Evolutionary conservation across 768 basidiomycete species (phyloP), one percentile per base, ranked within the genome.

Genomic region (Lenzites betulinus): DNA sequence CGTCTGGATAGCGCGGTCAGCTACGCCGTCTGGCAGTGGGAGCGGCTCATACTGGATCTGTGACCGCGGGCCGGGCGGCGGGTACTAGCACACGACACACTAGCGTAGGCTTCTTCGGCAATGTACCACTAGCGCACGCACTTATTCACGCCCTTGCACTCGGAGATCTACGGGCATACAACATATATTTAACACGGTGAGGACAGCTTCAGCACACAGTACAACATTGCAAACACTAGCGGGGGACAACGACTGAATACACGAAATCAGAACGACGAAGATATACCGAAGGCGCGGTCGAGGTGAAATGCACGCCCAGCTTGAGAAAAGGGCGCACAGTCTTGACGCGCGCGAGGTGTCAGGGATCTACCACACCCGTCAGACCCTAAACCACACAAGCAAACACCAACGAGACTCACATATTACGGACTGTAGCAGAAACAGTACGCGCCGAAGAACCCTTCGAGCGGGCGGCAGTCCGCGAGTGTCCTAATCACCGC

Each of bases 21-120:
- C 72, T 96, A 88, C 68, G 81, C 92, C 11, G 89, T 89, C n/a
- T 97, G 95, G 95, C 90, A 95, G 72, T 78, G 84, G 60, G 81
- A 84, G 69, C 91, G 91, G 76, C 76, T 85, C 47, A 50, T 87
- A 35, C 50, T 75, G 25, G 73, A 62, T 12, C 62, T 73, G 69
- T 73, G 73, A 76, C 30, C 30, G 39, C 25, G 16, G 2, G 11
- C 18, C 1, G 52, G 1, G 20, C 30, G 26, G 26, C 22, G 22
- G 28, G 7, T 33, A 15, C 22, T 23, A 18, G 33, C 36, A 9
- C n/a, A 50, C 13, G 15, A 38, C 33, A 25, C 12, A 12, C 28
- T 50, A 35, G 35, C 42, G 47, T 41, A 39, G 20, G 33, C 26
- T 11, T 33, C 30, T 11, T 49, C 22, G 7, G 48, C 56, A 50